Conservation (phyloP, 352 stramenopile genomes). For the Phytophthora pistaciae region DNA sequence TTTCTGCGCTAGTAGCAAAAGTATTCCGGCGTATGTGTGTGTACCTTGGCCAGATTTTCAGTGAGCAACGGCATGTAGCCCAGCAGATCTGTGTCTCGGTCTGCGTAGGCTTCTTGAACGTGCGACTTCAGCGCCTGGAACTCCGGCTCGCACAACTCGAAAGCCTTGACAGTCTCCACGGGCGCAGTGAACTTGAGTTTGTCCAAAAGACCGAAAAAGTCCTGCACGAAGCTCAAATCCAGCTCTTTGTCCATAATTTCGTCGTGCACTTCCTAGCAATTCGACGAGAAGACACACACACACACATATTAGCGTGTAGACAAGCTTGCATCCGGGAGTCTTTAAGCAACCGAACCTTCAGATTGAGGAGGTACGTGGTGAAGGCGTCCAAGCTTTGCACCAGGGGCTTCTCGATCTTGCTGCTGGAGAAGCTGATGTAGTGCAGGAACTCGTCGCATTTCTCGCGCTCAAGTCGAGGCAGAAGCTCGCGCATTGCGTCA, state of each 20-base stretch:
- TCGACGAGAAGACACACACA: not conserved
- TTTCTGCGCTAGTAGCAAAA: too few relatives aligned
- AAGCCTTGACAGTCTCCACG: conserved; percentile 32
- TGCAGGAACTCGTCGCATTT: conserved; percentile 56
- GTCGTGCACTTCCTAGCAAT: conserved; percentile 54
- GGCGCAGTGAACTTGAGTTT: conserved; percentile 46
- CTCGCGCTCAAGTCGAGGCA: conserved; percentile 53
- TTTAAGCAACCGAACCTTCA: conserved; percentile 40
- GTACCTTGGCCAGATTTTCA: conserved; percentile 25
- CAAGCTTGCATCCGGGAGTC: not conserved
- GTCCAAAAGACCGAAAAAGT: conserved; percentile 49
- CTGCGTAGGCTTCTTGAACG: conserved; percentile 34
- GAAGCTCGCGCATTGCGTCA: conserved; percentile 40
- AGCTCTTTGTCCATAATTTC: conserved; percentile 55
- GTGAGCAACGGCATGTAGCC: conserved; percentile 37
- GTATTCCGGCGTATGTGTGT: not conserved
- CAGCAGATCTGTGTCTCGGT: conserved; percentile 41
- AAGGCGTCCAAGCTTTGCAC: conserved; percentile 46
- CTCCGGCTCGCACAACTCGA: conserved; percentile 53
- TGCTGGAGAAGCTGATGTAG: conserved; percentile 45
- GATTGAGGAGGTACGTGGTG: conserved; percentile 58
- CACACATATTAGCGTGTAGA: not conserved
- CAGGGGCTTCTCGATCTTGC: conserved; percentile 60
- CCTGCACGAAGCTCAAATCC: conserved; percentile 54
- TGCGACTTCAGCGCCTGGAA: conserved; percentile 52